phyloP scores from a whole-genome alignment of 306 rosid species.

The Rosa rugosa region DNA sequence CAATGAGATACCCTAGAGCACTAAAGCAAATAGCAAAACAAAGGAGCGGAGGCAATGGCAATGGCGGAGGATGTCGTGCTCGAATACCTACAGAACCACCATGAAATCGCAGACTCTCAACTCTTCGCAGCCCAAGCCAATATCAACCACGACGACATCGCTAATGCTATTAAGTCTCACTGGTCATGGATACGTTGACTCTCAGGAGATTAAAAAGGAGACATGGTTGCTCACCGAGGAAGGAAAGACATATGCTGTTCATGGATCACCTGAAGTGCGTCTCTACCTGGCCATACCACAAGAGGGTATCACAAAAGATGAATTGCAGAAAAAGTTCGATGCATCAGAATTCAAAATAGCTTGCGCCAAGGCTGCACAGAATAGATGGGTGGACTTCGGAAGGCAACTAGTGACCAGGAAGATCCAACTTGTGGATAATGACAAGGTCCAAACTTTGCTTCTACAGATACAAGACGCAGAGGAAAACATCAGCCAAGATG shows the following conservation, averaged over 20 bases:
- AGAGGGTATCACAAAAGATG: constrained; percentile 78
- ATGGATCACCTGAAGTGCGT: constrained; percentile 82
- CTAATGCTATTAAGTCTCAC: constrained; percentile 74
- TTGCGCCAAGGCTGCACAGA: constrained; percentile 79
- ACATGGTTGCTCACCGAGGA: constrained; percentile 71
- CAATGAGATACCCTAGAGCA: too few relatives aligned
- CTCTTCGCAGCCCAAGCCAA: constrained; percentile 55
- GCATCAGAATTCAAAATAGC: constrained; percentile 67
- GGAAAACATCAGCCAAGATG: constrained; percentile 69
- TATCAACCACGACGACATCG: constrained; percentile 63
- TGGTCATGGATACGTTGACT: constrained; percentile 72
- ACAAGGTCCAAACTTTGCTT: constrained; percentile 65
- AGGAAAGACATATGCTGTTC: constrained; percentile 59
- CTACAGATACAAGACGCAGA: constrained; percentile 61
- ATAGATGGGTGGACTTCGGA: constrained; percentile 90
- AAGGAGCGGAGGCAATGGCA: neutral
- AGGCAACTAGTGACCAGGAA: constrained; percentile 62
- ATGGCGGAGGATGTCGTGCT: constrained; percentile 78
- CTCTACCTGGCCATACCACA: constrained; percentile 70
- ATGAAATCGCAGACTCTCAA: constrained; percentile 66
- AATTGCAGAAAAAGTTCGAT: constrained; percentile 71
- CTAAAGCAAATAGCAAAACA: too few relatives aligned
- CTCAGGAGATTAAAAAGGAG: constrained; percentile 74
- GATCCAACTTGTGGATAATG: constrained; percentile 73
- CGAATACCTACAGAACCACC: constrained; percentile 50